Base-by-base conservation (phyloP, 2,329 filamentous ascomycete genomes). In the Xylaria digitata region DNA sequence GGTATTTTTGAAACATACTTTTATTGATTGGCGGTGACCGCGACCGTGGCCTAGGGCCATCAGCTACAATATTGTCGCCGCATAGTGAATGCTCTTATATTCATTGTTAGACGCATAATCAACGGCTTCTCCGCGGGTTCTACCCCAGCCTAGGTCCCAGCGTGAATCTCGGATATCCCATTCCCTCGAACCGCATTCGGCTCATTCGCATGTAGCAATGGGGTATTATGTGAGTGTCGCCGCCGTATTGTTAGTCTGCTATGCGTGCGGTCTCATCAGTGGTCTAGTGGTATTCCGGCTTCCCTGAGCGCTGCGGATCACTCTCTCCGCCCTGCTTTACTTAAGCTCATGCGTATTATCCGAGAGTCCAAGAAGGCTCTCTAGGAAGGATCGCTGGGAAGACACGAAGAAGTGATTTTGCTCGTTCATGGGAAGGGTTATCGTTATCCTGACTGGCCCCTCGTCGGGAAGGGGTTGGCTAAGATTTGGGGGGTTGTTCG, bases 401-500 rank as follows among this genome's bases (percentile, higher is more conserved):
- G 81, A 85, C 61, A 76, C 80, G 17, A 80, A 66, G 75, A 76
- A 0, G 82, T 89, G 37, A 78, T 90, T 67, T 80, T 79, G 2
- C 76, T 86, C 45, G 82, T 92, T 1, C 90, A 92, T 73, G 89
- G 86, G 45, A 83, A 89, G 61, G 91, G 91, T 1, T 86, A 94
- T n/a, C 68, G 26, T 26, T 26, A 26, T 26, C 79, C 82, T 1
- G 83, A 88, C 73, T 86, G 86, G 46, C 86, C 87, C 0, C 90
- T 92, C 70, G 92, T 95, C 9, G 79, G 79, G 9, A 85, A 82
- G 34, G 92, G 96, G 76, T 81, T 92, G 76, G 81, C 87, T 21
- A 91, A 94, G 70, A 95, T 96, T 75, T 86, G 87, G 70, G 87
- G 90, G 45, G 90, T 89, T 78, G 87, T 90, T 72, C 89, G 92